Percentiles rank a stretch among this genome's conserved stretches.
Evolutionary conservation across 495 filamentous ascomycete genomes (phyloP).

Genomic region (Tetracladium marchalianum): DNA sequence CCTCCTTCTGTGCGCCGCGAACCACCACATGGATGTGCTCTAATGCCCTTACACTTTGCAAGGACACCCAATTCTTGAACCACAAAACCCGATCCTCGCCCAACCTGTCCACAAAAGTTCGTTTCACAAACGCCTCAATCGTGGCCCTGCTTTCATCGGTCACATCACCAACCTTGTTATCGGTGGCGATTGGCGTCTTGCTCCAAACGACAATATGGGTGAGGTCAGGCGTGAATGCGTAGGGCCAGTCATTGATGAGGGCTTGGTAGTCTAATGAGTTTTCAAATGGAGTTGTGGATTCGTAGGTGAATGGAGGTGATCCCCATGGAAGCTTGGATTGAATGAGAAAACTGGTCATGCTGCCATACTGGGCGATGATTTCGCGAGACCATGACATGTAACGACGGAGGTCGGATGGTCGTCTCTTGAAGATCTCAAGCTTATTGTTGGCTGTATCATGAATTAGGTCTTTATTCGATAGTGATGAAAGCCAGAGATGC

Average conservation of each 20-base stretch:
- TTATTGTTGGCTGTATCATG: constrained; percentile 47
- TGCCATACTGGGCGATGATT: constrained; percentile 63
- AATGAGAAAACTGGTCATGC: constrained; percentile 67
- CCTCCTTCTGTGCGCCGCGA: constrained; percentile 12
- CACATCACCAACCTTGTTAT: constrained; percentile 57
- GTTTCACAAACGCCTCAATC: constrained; percentile 57
- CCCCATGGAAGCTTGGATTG: constrained; percentile 64
- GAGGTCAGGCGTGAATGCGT: constrained; percentile 63
- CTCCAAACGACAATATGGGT: constrained; percentile 63
- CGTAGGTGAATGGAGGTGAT: constrained; percentile 37
- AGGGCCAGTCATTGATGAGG: constrained; percentile 86
- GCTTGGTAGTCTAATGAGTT: constrained; percentile 65
- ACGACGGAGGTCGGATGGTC: constrained; percentile 71
- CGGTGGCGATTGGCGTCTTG: constrained; percentile 46
- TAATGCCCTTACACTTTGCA: constrained; percentile 76
- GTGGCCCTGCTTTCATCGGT: constrained; percentile 51
- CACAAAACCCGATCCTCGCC: constrained; percentile 60
- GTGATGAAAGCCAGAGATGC: not conserved
- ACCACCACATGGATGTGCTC: constrained; percentile 60
- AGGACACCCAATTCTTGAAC: constrained; percentile 90
- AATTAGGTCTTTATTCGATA: not conserved
- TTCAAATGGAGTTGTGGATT: constrained; percentile 52
- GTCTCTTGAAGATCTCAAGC: constrained; percentile 66
- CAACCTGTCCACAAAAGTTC: constrained; percentile 53
- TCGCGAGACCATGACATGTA: constrained; percentile 72